Percentiles rank a stretch among this genome's conserved stretches.
Evolutionary conservation across 2,329 filamentous ascomycete genomes (phyloP).

Genomic region (Aspergillus brunneoviolaceus): DNA sequence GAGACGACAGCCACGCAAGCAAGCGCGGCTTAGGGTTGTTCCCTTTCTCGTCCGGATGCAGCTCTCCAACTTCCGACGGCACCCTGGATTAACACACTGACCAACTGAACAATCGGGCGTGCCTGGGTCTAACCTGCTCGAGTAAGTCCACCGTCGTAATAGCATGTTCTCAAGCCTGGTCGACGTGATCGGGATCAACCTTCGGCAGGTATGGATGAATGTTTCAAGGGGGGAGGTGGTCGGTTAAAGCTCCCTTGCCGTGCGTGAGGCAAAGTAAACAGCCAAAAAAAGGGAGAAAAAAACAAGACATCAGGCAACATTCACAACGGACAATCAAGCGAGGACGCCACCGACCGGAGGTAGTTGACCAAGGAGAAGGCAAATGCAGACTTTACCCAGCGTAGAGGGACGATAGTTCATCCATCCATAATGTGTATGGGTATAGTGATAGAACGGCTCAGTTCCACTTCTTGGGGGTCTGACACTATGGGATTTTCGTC

Average conservation of each 20-base stretch:
- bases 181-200: not conserved
- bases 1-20: slow-evolving; percentile 12
- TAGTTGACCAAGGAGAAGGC: not conserved
- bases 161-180: not conserved
- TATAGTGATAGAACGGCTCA: not conserved
- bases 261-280: not conserved
- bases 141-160: slow-evolving; percentile 8
- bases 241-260: not conserved
- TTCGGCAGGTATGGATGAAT: not conserved
- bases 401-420: not conserved
- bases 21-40: not conserved
- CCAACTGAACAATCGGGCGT: slow-evolving; percentile 7
- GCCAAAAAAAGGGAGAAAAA: not conserved
- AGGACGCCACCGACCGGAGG: not conserved
- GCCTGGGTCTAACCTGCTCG: slow-evolving; percentile 12
- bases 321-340: not conserved
- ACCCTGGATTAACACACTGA: slow-evolving; percentile 3
- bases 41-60: slow-evolving; percentile 16
- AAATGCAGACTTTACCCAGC: not conserved
- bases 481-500: not conserved
- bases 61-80: slow-evolving; percentile 7
- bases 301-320: not conserved
- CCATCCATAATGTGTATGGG: not conserved
- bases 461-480: not conserved
- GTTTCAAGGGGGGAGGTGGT: not conserved